Evolutionary conservation across 2,329 filamentous ascomycete genomes (phyloP), one percentile per base, ranked within the genome.

Genomic region (Trichoderma pleuroti): DNA sequence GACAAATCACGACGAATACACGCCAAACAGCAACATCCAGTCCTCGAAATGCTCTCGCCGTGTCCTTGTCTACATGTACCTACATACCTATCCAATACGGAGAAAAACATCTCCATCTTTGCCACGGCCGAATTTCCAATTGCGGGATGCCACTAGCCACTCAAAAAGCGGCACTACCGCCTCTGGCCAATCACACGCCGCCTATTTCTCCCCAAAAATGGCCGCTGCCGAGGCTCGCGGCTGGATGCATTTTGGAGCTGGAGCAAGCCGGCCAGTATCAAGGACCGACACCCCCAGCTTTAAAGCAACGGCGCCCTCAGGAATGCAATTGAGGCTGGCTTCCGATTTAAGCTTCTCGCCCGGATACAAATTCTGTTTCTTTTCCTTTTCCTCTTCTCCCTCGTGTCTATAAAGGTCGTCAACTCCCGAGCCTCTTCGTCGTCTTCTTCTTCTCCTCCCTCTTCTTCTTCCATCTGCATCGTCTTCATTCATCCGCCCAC

Each of bases 141-240:
- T 57, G 6, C 28, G 18, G 54, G 16, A 28, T 12, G 28, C 56
- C 11, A 21, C 21, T 52, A 39, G 30, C 46, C 42, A 26, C 62
- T 34, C 28, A 42, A 66, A 54, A 54, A 28, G n/a, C 6, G 34
- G 59, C 59, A 39, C 34, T 26, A 8, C 42, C 28, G 4, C 24
- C n/a, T 24, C 63, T 10, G 11, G 16, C 65, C 65, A 68, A 68
- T 68, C 30, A n/a, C 28, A n/a, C 5, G 12, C 54, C 56, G 32
- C 26, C 7, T 68, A 68, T 68, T 68, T 52, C 56, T 28, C 39
- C 65, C 56, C 30, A 60, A 28, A 59, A 6, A n/a, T 24, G 32
- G 49, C 65, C 56, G 56, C 39, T 65, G 56, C 65, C 65, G 65
- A 68, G 65, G 65, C 65, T 68, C 65, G 56, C 52, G 56, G 54